Base-by-base conservation (phyloP, 1,284 basidiomycete genomes). In the Cryptococcus hybrid region DNA sequence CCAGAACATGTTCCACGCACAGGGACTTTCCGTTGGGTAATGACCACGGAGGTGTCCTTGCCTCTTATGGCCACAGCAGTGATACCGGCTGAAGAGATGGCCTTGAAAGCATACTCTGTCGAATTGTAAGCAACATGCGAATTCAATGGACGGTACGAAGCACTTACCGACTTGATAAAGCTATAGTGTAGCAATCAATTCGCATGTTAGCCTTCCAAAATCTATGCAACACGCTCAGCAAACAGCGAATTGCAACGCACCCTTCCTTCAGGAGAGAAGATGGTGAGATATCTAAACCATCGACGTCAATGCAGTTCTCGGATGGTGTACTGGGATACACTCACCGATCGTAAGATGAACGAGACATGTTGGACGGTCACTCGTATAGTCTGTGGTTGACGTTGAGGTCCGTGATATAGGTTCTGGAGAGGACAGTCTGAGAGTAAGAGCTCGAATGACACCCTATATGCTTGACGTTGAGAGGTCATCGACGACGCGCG, bases 51-150 rank as follows among this genome's bases (percentile, higher is more conserved):
- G 3, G 92, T 94, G 73, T 99, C 94, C 78, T 91, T 91, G 24
- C 96, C 96, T 65, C 95, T 82, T 55, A 99, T 88, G 12, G 94
- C 86, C 53, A 99, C 85, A 5, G 94, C 87, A 3, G 96, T 99
- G 70, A 98, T 91, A 1, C 93, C 95, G 3, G 93, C 94, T 53
- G 92, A 90, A 61, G 91, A 91, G 78, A 99, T 98, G 49, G 96
- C 96, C 79, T 99, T 99, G 87, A 99, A 99, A 18, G 96, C 96
- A 84, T 99, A 99, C 81, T 97, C 93, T 96, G 63, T 58, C 7
- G 51, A 34, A 58, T 63, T 5, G 65, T 62, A 63, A 47, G 24
- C 44, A 47, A 49, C 24, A 15, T 51, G 13, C 18, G 9, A 12
- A n/a, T n/a, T n/a, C n/a, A n/a, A n/a, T n/a, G n/a, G n/a, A 38